Conservation (phyloP, 2,329 filamentous ascomycete species). For the Colletotrichum simmondsii region DNA sequence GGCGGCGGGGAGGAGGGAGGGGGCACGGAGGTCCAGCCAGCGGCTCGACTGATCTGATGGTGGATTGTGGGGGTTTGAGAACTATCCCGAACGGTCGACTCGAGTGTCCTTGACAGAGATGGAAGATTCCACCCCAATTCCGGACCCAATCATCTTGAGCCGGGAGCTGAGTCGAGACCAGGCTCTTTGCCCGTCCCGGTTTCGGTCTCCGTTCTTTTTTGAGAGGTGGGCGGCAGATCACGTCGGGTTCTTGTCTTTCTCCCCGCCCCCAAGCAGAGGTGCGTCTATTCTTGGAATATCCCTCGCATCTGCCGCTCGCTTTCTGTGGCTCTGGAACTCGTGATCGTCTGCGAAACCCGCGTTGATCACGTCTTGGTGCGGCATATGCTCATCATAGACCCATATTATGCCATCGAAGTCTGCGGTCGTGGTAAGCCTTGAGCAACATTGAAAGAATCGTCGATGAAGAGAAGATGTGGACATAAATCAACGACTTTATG, state of each 20-base stretch:
- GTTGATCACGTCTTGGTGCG: slow-evolving; percentile 15
- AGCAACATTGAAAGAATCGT: no score
- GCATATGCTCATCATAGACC: background rate
- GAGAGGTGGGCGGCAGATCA: background rate
- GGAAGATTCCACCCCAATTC: background rate
- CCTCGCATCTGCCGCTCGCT: background rate
- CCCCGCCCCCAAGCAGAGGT: background rate
- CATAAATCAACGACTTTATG: background rate
- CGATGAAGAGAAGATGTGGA: background rate
- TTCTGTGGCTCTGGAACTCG: background rate
- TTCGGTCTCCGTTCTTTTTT: background rate
- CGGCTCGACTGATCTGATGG: background rate
- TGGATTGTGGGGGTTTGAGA: slow-evolving; percentile 6
- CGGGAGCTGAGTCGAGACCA: background rate
- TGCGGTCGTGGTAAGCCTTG: no score
- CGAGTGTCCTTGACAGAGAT: background rate
- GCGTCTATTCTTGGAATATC: slow-evolving; percentile 9
- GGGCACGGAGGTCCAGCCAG: background rate
- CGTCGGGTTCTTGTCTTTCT: background rate
- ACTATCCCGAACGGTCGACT: background rate
- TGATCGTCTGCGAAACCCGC: background rate
- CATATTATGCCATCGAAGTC: no score
- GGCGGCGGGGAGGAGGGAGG: background rate
- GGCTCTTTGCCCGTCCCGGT: background rate
- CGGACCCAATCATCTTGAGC: no score